A percentile compares a stretch with the other conserved stretches of the same genome.
Conservation (phyloP, 768 basidiomycete genomes). For the Gelatoporia subvermispora region DNA sequence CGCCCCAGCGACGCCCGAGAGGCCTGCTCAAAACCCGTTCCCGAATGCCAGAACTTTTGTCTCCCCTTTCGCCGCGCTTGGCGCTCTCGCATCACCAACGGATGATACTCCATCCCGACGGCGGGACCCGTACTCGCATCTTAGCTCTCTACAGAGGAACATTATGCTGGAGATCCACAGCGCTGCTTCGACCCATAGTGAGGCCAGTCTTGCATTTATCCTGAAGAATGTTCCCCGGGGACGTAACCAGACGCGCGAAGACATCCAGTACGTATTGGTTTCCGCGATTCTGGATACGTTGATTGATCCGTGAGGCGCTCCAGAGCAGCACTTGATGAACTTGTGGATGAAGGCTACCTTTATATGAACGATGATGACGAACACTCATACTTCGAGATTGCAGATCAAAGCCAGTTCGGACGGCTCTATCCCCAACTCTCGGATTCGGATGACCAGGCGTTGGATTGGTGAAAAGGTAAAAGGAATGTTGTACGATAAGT, state of each 20-base stretch:
- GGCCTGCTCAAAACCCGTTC: neutral
- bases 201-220: conserved; percentile 4
- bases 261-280: conserved; percentile 6
- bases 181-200: neutral
- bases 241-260: neutral
- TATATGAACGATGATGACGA: no score
- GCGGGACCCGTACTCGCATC: conserved; percentile 17
- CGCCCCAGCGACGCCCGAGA: neutral
- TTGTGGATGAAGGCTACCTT: conserved; percentile 16
- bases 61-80: neutral
- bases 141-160: conserved; percentile 15
- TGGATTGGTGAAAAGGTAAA: no score
- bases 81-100: neutral
- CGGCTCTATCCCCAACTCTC: no score
- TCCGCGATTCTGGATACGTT: no score
- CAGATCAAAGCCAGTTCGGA: no score
- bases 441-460: no score
- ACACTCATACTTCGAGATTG: no score
- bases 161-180: conserved; percentile 20
- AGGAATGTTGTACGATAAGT: no score
- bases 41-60: neutral
- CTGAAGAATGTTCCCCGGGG: conserved; percentile 3
- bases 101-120: neutral
- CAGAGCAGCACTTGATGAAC: conserved; percentile 19
- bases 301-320: neutral